These are phyloP conservation scores for Curvularia hawaiiensis DNA, from an alignment of 2,329 filamentous ascomycete species.

Conservation along the genomic window DNA sequence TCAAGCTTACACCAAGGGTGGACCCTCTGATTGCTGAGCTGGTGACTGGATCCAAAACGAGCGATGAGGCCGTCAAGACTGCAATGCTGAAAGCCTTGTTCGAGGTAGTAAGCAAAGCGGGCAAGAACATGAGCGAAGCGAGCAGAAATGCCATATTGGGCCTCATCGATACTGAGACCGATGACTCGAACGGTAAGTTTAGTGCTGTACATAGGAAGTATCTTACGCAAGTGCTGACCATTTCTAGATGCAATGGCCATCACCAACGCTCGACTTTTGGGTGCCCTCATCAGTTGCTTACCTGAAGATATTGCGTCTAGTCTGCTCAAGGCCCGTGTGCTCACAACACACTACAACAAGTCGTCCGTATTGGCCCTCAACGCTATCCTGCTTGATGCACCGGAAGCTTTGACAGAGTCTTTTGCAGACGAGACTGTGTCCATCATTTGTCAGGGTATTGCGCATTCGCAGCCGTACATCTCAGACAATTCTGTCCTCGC, in stretches of 20 bases:
- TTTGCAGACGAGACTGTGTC: conserved; percentile 76
- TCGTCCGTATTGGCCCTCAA: conserved; percentile 87
- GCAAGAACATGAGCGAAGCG: conserved; percentile 89
- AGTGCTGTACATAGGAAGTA: neutral
- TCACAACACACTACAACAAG: conserved; percentile 75
- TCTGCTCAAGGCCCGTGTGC: conserved; percentile 72
- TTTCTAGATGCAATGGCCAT: conserved; percentile 71
- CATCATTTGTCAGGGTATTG: conserved; percentile 80
- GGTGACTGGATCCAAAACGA: conserved; percentile 92
- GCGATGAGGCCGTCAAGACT: conserved; percentile 83
- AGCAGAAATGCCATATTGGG: conserved; percentile 85
- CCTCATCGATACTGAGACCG: conserved; percentile 84
- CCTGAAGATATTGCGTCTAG: conserved; percentile 69
- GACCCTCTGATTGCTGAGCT: conserved; percentile 93
- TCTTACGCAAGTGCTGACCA: conserved; percentile 13
- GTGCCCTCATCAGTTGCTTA: conserved; percentile 86
- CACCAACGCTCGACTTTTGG: conserved; percentile 87
- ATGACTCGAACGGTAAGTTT: conserved; percentile 68
- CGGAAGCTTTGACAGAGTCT: conserved; percentile 69
- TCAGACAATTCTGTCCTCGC: conserved; percentile 88
- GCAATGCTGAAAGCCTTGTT: conserved; percentile 98
- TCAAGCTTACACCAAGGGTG: conserved; percentile 92
- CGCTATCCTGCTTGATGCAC: conserved; percentile 81
- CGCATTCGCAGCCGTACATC: conserved; percentile 74
- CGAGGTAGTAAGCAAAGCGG: conserved; percentile 94